Conservation (phyloP, 768 basidiomycete genomes). For the Krasilnikovozyma curviuscula region DNA sequence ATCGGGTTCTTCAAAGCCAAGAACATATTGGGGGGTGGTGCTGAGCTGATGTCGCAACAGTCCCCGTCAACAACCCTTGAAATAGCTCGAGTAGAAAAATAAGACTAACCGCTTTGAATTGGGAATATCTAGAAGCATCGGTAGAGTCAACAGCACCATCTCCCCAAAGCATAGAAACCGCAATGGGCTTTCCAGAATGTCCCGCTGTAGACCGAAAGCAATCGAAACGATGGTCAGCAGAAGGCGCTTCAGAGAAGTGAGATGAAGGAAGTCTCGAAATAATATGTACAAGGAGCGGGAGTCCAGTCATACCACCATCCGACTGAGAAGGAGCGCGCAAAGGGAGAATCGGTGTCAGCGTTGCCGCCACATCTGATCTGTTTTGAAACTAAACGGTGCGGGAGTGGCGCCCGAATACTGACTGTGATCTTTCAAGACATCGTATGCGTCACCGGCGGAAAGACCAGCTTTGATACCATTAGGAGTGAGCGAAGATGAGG, state of each 20-base stretch:
- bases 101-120: no score
- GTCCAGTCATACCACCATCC: conserved; percentile 26
- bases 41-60: no score
- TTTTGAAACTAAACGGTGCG: no score
- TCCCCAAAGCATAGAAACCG: conserved; percentile 24
- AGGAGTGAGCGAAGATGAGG: no score
- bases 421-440: no score
- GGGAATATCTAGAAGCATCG: no score
- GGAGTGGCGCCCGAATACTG: no score
- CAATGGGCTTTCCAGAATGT: conserved; percentile 14
- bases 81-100: no score
- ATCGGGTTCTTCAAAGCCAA: conserved; percentile 25
- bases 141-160: conserved; percentile 13
- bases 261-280: background rate
- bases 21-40: conserved; percentile 19
- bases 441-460: conserved; percentile 19
- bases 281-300: background rate
- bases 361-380: no score
- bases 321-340: no score
- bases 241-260: background rate
- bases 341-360: no score
- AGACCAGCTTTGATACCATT: conserved; percentile 28
- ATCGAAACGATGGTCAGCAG: background rate
- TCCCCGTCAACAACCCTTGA: no score
- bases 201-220: background rate